These are phyloP conservation scores for Penicillium crystallinum DNA, from an alignment of 495 filamentous ascomycete species.

Conservation along the genomic window DNA sequence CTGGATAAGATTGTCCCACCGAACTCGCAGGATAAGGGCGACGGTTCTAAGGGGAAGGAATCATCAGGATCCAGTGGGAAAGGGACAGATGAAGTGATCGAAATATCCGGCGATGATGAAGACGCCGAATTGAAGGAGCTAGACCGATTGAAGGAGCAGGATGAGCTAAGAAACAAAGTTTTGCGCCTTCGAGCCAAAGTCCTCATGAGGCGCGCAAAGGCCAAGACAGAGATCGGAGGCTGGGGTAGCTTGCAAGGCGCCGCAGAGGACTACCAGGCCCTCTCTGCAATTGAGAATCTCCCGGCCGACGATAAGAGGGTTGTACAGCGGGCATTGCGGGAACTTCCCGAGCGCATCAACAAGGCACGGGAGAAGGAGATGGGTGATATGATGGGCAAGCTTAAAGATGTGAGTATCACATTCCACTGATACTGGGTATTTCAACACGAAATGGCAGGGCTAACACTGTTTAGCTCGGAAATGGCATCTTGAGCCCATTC, in stretches of 20 bases:
- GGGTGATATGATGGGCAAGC: slow-evolving; percentile 92
- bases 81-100: slow-evolving; percentile 37
- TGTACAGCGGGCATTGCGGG: slow-evolving; percentile 58
- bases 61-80: slow-evolving; percentile 8
- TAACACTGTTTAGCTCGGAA: slow-evolving; percentile 59
- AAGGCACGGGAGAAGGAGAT: slow-evolving; percentile 79
- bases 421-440: not conserved
- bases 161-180: slow-evolving; percentile 56
- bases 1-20: slow-evolving; percentile 56
- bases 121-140: slow-evolving; percentile 55
- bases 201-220: slow-evolving; percentile 77
- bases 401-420: slow-evolving; percentile 65
- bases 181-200: slow-evolving; percentile 78
- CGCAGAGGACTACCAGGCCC: slow-evolving; percentile 65
- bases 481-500: slow-evolving; percentile 88
- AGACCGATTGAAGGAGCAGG: slow-evolving; percentile 45
- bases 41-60: slow-evolving; percentile 19
- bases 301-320: slow-evolving; percentile 57
- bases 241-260: slow-evolving; percentile 83
- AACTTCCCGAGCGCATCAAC: slow-evolving; percentile 62
- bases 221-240: slow-evolving; percentile 60
- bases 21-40: slow-evolving; percentile 15
- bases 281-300: slow-evolving; percentile 54
- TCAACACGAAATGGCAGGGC: not conserved
- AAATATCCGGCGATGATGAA: slow-evolving; percentile 51